phyloP scores from a whole-genome alignment of 768 basidiomycete species.

The Psilocybe cyanescens region DNA sequence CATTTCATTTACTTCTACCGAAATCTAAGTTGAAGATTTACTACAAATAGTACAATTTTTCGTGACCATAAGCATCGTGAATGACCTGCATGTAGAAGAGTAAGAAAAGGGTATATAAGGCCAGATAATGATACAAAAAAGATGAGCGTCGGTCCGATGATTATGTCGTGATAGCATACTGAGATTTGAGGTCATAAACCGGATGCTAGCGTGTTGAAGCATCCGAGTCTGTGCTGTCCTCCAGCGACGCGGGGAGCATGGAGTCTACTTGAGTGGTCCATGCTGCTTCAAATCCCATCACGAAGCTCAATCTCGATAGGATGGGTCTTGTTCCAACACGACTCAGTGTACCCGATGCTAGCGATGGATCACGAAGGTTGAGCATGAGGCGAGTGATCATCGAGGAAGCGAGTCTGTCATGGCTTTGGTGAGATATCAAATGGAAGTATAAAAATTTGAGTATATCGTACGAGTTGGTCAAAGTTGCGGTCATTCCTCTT shows the following conservation, averaged over 20 bases:
- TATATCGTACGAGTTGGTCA: neutral
- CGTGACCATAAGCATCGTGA: too few relatives aligned
- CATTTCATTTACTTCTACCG: too few relatives aligned
- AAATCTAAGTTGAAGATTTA: too few relatives aligned
- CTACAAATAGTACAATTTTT: too few relatives aligned
- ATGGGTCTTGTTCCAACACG: neutral
- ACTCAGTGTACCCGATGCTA: neutral
- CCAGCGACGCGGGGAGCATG: neutral
- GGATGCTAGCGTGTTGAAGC: too few relatives aligned
- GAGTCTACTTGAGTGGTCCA: constrained; percentile 2
- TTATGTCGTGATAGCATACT: too few relatives aligned
- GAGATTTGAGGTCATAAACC: too few relatives aligned
- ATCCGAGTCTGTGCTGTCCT: neutral
- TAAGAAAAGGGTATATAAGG: too few relatives aligned
- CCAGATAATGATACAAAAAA: too few relatives aligned
- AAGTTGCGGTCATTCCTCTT: constrained; percentile 1
- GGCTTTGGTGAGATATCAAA: neutral
- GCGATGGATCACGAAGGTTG: constrained; percentile 5
- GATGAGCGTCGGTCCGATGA: too few relatives aligned
- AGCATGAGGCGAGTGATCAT: constrained; percentile 9
- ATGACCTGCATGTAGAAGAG: too few relatives aligned
- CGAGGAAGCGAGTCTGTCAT: neutral
- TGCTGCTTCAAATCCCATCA: neutral
- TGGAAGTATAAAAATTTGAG: neutral
- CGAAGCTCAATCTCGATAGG: neutral